Percentiles rank a stretch among this genome's conserved stretches.
Evolutionary conservation across 345 rosid species (phyloP).

Genomic region (Draba incana): DNA sequence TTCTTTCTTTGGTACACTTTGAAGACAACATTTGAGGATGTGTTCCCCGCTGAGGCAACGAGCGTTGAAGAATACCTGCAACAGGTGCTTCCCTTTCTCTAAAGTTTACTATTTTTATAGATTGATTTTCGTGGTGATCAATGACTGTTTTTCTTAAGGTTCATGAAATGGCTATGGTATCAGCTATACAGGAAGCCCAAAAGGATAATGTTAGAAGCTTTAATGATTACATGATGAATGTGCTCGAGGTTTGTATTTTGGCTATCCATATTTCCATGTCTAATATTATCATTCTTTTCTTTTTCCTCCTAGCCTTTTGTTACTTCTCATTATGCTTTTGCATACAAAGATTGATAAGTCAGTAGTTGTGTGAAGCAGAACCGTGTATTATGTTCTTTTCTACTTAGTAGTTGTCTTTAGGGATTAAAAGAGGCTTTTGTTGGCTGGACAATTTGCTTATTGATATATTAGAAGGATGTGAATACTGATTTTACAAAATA

Average conservation of each 20-base stretch:
- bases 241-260: conserved; percentile 71
- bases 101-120: background rate
- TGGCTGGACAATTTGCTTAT: conserved; percentile 10
- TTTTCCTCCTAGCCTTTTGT: conserved; percentile 12
- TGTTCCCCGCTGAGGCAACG: conserved; percentile 93
- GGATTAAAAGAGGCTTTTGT: background rate
- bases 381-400: background rate
- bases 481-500: conserved; percentile 10
- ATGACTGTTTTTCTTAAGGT: conserved; percentile 50
- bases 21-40: conserved; percentile 96
- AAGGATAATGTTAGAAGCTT: conserved; percentile 90
- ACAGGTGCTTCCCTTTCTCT: conserved; percentile 59
- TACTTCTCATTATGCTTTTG: conserved; percentile 21
- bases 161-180: conserved; percentile 98
- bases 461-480: conserved; percentile 14
- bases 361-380: conserved; percentile 9
- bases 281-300: background rate
- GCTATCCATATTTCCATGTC: conserved; percentile 10
- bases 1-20: conserved; percentile 28
- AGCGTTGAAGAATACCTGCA: conserved; percentile 95
- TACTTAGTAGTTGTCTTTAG: conserved; percentile 3
- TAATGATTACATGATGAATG: conserved; percentile 94
- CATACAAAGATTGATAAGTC: conserved; percentile 4
- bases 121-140: conserved; percentile 12
- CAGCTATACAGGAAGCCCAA: conserved; percentile 96